phyloP scores from a whole-genome alignment of 2,329 filamentous ascomycete genomes.

The Blastomyces gilchristii region DNA sequence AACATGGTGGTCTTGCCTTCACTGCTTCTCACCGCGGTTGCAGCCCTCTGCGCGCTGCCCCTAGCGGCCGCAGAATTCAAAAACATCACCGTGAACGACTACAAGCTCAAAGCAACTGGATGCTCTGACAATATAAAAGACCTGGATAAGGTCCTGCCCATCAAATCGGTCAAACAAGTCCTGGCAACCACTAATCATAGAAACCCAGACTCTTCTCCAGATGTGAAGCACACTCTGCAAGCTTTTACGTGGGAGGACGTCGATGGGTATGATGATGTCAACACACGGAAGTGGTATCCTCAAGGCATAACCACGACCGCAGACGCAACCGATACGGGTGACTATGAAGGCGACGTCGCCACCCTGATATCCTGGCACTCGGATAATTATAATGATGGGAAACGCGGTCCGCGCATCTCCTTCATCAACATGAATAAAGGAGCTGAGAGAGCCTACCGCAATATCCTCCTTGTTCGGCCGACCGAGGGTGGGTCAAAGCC shows the following conservation, averaged over 20 bases:
- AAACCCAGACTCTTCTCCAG: slow-evolving; percentile 4
- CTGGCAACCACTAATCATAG: slow-evolving; percentile 3
- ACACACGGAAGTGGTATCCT: slow-evolving; percentile 27
- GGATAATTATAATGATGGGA: slow-evolving; percentile 4
- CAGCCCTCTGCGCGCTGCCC: slow-evolving; percentile 6
- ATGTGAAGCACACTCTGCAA: not conserved
- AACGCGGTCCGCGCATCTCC: slow-evolving; percentile 6
- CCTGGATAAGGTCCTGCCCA: slow-evolving; percentile 4
- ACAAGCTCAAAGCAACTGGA: not conserved
- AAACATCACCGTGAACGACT: slow-evolving; percentile 4
- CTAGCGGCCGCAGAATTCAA: not conserved
- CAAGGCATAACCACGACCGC: slow-evolving; percentile 29
- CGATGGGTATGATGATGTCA: slow-evolving; percentile 22
- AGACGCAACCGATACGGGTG: slow-evolving; percentile 24
- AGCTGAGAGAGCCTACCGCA: slow-evolving; percentile 19
- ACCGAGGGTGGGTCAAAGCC: slow-evolving; percentile 18
- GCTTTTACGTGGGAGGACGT: slow-evolving; percentile 8
- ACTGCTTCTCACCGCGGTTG: not conserved
- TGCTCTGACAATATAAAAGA: slow-evolving; percentile 3
- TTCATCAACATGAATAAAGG: slow-evolving; percentile 8
- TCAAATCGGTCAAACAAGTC: slow-evolving; percentile 7
- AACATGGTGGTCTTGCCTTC: not conserved
- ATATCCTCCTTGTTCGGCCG: slow-evolving; percentile 29
- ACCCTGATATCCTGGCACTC: slow-evolving; percentile 28
- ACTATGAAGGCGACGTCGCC: slow-evolving; percentile 26